phyloP scores from a whole-genome alignment of 768 basidiomycete species.

The Russula foetens region DNA sequence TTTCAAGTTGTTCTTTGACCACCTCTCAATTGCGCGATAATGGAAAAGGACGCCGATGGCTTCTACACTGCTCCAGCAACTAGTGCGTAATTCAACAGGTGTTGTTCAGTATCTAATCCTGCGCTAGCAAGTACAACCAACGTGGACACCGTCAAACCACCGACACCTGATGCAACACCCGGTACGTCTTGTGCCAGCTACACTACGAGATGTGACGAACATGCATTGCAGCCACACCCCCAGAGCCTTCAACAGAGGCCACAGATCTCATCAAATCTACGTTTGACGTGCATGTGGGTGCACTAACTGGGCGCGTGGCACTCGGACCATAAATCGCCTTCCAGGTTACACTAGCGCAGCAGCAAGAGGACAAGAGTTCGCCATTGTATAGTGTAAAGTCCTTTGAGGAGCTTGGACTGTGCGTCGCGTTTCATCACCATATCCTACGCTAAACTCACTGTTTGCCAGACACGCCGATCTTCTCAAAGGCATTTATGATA shows the following conservation, averaged over 20 bases:
- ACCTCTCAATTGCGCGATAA: slow-evolving; percentile 21
- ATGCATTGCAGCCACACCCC: neutral
- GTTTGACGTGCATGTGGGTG: slow-evolving; percentile 71
- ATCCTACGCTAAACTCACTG: slow-evolving; percentile 1
- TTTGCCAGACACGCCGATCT: slow-evolving; percentile 68
- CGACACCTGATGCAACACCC: neutral
- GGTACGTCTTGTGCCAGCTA: neutral
- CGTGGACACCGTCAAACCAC: neutral
- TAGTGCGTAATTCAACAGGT: slow-evolving; percentile 30
- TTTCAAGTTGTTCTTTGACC: neutral
- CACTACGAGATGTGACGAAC: neutral
- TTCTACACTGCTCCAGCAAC: slow-evolving; percentile 53
- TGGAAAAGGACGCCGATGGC: slow-evolving; percentile 75
- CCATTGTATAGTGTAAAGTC: slow-evolving; percentile 89
- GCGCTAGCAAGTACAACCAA: neutral
- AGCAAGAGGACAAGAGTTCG: slow-evolving; percentile 93
- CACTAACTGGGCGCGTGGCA: neutral
- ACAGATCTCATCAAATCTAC: slow-evolving; percentile 69
- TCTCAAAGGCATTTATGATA: slow-evolving; percentile 87
- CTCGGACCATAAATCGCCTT: neutral
- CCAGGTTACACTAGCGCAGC: slow-evolving; percentile 93
- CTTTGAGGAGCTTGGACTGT: slow-evolving; percentile 96
- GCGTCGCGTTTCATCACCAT: slow-evolving; percentile 63
- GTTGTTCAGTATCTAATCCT: neutral
- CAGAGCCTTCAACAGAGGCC: slow-evolving; percentile 19